phyloP scores from a whole-genome alignment of 2,329 filamentous ascomycete species.

The Emericellopsis cladophorae region DNA sequence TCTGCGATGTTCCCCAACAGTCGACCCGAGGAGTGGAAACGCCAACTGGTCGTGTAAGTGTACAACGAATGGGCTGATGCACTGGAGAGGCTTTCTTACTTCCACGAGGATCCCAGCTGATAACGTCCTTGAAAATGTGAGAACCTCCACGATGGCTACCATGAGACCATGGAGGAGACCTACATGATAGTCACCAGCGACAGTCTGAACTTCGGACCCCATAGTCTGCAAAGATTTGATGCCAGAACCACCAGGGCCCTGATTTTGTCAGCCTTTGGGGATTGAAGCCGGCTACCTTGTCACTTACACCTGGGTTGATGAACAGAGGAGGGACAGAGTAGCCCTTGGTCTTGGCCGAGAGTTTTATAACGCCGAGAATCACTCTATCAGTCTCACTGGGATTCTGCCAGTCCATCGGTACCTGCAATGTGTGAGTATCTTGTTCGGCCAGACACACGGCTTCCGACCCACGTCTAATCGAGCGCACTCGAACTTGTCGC shows the following conservation, averaged over 20 bases:
- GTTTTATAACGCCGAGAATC: constrained; percentile 16
- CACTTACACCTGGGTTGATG: constrained; percentile 18
- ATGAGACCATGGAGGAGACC: constrained; percentile 4
- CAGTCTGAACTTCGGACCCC: constrained; percentile 22
- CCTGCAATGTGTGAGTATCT: constrained; percentile 7
- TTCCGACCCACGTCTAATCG: constrained; percentile 15
- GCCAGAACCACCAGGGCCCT: constrained; percentile 38
- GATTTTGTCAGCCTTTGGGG: not conserved
- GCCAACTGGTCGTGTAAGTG: constrained; percentile 19
- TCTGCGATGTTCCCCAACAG: constrained; percentile 32
- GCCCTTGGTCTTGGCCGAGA: constrained; percentile 15
- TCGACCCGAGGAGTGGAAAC: constrained; percentile 35
- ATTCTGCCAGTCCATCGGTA: constrained; percentile 21
- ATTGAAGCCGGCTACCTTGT: not conserved
- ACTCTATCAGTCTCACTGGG: constrained; percentile 14
- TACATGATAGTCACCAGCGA: constrained; percentile 33
- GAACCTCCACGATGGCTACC: not conserved
- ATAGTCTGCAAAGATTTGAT: constrained; percentile 17
- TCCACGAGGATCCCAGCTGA: constrained; percentile 38
- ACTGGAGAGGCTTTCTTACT: constrained; percentile 8
- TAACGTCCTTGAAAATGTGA: constrained; percentile 23
- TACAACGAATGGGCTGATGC: not conserved
- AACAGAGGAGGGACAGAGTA: constrained; percentile 16
- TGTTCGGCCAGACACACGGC: not conserved
- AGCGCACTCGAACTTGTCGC: constrained; percentile 15